Evolutionary conservation across 805 yeast species (phyloP).

Genomic region (Danielozyma ontarioensis): DNA sequence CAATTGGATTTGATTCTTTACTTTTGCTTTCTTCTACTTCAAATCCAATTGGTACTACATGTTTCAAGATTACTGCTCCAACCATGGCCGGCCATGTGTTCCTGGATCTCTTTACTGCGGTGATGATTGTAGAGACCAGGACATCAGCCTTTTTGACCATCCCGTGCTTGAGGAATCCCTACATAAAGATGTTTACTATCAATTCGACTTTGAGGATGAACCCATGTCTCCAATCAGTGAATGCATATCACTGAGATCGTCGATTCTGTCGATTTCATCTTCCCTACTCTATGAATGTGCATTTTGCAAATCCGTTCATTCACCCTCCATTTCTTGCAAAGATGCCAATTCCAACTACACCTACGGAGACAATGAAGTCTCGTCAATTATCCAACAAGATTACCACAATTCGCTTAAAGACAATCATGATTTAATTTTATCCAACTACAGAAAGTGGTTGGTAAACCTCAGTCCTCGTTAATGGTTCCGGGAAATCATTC

Average conservation of each 20-base stretch:
- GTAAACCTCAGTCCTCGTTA: neutral
- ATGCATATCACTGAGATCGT: neutral
- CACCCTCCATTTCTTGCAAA: neutral
- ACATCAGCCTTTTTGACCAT: too few species aligned
- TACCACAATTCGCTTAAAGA: slow-evolving; percentile 4
- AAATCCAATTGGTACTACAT: too few species aligned
- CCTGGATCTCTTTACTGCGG: slow-evolving; percentile 16
- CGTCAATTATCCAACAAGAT: neutral
- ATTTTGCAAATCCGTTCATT: slow-evolving; percentile 8
- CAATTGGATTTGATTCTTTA: neutral
- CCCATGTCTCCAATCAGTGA: neutral
- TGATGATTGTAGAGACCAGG: slow-evolving; percentile 14
- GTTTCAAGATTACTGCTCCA: slow-evolving; percentile 16
- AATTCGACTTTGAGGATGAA: slow-evolving; percentile 2
- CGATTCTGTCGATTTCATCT: neutral
- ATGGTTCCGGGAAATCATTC: too few species aligned
- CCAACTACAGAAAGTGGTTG: slow-evolving; percentile 24
- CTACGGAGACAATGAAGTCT: neutral
- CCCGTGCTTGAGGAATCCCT: too few species aligned
- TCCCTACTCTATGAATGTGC: slow-evolving; percentile 13
- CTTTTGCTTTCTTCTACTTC: too few species aligned
- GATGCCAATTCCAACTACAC: neutral
- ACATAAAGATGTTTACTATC: too few species aligned
- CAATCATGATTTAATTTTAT: slow-evolving; percentile 12
- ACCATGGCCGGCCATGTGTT: slow-evolving; percentile 15